phyloP scores from a whole-genome alignment of 2,329 filamentous ascomycete species.

The Ceratocystis cubensis region DNA sequence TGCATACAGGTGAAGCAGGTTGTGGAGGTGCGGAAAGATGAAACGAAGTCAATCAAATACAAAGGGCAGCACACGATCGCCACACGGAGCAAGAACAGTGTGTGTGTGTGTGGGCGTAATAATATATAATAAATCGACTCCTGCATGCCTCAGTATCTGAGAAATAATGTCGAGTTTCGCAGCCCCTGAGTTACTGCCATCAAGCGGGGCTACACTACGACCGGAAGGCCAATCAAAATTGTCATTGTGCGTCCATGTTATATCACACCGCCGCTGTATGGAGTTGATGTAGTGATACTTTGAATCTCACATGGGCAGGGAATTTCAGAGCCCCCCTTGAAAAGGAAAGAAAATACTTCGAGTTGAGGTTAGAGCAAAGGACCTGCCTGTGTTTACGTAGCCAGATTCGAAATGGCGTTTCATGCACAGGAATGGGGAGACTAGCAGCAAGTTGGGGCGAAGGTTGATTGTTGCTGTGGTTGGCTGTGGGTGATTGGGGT shows the following conservation, averaged over 20 bases:
- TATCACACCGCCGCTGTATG: no score
- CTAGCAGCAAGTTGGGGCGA: background rate
- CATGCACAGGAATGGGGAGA: background rate
- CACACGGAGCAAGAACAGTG: background rate
- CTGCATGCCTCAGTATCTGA: background rate
- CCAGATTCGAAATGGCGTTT: background rate
- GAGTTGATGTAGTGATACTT: no score
- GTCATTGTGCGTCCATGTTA: background rate
- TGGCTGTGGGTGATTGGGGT: background rate
- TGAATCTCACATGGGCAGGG: background rate
- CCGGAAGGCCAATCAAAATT: background rate
- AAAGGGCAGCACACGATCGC: background rate
- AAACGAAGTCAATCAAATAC: conserved; percentile 3
- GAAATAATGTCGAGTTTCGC: background rate
- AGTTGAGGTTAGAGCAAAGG: no score
- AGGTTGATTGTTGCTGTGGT: background rate
- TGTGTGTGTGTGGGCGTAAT: background rate
- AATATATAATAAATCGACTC: background rate
- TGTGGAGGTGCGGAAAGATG: background rate
- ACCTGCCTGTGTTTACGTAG: background rate
- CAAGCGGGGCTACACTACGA: background rate
- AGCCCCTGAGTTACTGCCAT: conserved; percentile 1
- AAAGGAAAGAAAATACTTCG: no score
- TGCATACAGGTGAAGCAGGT: background rate
- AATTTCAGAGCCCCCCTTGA: background rate